Evolutionary conservation across 768 basidiomycete species (phyloP).

Genomic region (Sporobolomyces pararoseus): DNA sequence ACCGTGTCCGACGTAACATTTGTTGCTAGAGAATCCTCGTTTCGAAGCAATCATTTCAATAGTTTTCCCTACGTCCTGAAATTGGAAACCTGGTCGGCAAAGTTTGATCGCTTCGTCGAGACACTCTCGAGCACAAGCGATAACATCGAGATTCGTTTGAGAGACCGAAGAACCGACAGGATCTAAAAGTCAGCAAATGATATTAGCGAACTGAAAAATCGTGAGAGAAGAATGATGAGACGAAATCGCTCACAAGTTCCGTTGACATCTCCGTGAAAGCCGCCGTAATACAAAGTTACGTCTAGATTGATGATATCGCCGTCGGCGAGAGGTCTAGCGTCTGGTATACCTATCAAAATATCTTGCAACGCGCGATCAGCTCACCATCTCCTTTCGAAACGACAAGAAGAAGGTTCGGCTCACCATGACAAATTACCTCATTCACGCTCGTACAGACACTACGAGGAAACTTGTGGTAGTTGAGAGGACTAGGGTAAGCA

Average conservation of each 20-base stretch:
- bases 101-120: conserved; percentile 84
- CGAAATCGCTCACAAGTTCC: conserved; percentile 45
- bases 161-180: conserved; percentile 52
- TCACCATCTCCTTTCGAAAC: no score
- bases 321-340: conserved; percentile 64
- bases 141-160: conserved; percentile 74
- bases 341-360: conserved; percentile 41
- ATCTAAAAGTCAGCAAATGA: conserved; percentile 25
- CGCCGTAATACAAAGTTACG: conserved; percentile 72
- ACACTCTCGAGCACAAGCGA: conserved; percentile 73
- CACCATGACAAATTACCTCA: conserved; percentile 91
- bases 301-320: conserved; percentile 98
- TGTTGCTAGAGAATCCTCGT: conserved; percentile 82
- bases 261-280: conserved; percentile 73
- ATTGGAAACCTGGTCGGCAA: conserved; percentile 88
- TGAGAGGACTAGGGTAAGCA: conserved; percentile 88
- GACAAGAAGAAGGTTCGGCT: not conserved
- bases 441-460: conserved; percentile 95
- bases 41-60: conserved; percentile 83
- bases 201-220: no score
- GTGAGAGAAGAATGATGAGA: not conserved
- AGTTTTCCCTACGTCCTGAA: conserved; percentile 78
- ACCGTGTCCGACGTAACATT: conserved; percentile 54
- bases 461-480: conserved; percentile 87
- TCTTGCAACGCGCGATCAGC: not conserved